A percentile compares a stretch with the other conserved stretches of the same genome.
Evolutionary conservation across 371 early-diverging fungal species (phyloP).

Genomic region (Saksenaea oblongispora): DNA sequence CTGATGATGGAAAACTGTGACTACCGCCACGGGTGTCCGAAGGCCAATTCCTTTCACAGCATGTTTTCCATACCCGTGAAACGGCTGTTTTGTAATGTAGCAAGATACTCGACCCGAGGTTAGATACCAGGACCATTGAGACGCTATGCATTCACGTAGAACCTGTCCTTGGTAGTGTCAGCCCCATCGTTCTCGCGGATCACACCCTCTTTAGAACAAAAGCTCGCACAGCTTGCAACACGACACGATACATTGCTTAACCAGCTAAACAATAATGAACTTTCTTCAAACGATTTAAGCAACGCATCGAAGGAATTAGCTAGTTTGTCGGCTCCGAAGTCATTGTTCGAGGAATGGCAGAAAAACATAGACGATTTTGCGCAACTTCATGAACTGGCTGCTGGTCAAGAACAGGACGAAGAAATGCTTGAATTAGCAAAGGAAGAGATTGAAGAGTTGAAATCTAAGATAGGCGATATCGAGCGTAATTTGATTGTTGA

Average conservation of each 20-base stretch:
- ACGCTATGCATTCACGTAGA: background rate
- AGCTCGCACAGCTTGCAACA: conserved; percentile 24
- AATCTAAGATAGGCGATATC: conserved; percentile 21
- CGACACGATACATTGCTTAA: conserved; percentile 39
- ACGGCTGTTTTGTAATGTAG: background rate
- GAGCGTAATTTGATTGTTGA: conserved; percentile 51
- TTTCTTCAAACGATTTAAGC: conserved; percentile 25
- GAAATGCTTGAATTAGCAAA: conserved; percentile 60
- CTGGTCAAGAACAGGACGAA: conserved; percentile 24
- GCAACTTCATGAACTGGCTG: conserved; percentile 31
- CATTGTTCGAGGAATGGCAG: conserved; percentile 41
- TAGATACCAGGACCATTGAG: background rate
- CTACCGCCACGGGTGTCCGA: background rate
- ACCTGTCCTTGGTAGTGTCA: background rate
- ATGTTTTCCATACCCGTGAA: background rate
- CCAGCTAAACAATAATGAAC: conserved; percentile 27
- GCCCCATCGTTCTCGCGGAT: conserved; percentile 29
- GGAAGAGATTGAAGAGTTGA: conserved; percentile 54
- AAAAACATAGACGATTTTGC: conserved; percentile 26
- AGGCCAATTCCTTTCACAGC: too few species aligned
- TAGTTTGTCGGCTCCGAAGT: conserved; percentile 24
- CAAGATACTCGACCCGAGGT: conserved; percentile 1
- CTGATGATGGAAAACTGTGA: too few species aligned
- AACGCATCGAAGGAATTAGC: conserved; percentile 41
- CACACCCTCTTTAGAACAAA: conserved; percentile 34